Base-by-base conservation (phyloP, 352 stramenopile species). In the Aphanomyces cochlioides region DNA sequence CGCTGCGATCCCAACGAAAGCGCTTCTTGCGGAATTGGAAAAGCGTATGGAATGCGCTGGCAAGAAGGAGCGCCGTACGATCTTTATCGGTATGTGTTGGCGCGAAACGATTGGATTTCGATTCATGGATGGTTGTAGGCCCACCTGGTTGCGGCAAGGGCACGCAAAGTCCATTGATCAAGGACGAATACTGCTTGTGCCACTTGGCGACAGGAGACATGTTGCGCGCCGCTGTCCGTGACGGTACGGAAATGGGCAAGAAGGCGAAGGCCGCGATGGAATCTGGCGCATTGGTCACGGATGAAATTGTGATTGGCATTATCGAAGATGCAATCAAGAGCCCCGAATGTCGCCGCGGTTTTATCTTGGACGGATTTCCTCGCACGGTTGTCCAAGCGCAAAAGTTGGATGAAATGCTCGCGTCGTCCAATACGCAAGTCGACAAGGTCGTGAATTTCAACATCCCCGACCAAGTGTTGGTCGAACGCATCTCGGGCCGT, bases 231-330 rank as follows among this genome's bases (percentile, higher is more conserved):
- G 97, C 97, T 47, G 97, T 99, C 45, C 79, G 88, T 19, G 90
- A 90, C 15, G 96, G 97, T 76, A 99, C 97, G 6, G 95, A 99
- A 36, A 97, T 99, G 76, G 97, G 97, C 56, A 95, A 97, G 74
- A 97, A 98, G 84, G 97, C 97, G 56, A 97, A 98, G 77, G 91
- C 87, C n/a, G 89, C 98, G 63, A 99, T 99, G 97, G 97, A 99
- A 72, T 89, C 95, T 40, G 95, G 89, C 43, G 78, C 80, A 38
- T 90, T 98, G 56, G 94, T 98, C 48, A 90, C 88, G 43, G 98
- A 99, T 77, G 98, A 99, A 74, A 98, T 99, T 75, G 97, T 99
- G 36, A 97, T 99, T 47, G 97, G 97, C 50, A 99, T 99, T 81
- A 99, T 99, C 75, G 95, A 97, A 73, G 97, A 99, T 74, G 95